Evolutionary conservation across 768 basidiomycete genomes (phyloP).

Genomic region (Cubamyces lactineus): DNA sequence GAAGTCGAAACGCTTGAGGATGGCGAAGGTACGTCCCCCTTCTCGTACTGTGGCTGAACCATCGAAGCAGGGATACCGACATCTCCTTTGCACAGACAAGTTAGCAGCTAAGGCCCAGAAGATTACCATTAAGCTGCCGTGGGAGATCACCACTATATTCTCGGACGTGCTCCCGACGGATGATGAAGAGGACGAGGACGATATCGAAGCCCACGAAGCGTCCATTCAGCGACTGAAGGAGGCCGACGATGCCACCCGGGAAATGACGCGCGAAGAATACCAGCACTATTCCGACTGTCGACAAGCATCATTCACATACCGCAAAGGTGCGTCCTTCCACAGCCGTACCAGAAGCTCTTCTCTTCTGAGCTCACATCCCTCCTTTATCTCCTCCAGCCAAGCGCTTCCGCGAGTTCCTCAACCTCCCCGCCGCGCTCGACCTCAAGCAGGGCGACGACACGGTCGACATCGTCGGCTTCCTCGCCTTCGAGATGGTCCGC

Average conservation of each 20-base stretch:
- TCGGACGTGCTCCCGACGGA: slow-evolving; percentile 91
- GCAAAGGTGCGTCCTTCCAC: slow-evolving; percentile 68
- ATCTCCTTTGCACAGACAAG: slow-evolving; percentile 57
- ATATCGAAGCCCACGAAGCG: slow-evolving; percentile 93
- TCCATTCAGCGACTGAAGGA: slow-evolving; percentile 90
- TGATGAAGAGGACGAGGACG: slow-evolving; percentile 95
- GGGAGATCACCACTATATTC: slow-evolving; percentile 93
- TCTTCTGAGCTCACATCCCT: neutral
- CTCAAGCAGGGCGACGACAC: slow-evolving; percentile 93
- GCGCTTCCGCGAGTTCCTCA: slow-evolving; percentile 93
- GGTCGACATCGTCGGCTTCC: slow-evolving; percentile 94
- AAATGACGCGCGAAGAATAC: slow-evolving; percentile 97
- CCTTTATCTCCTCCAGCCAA: slow-evolving; percentile 58
- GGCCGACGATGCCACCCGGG: slow-evolving; percentile 91
- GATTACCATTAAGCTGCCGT: slow-evolving; percentile 92
- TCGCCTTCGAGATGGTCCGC: slow-evolving; percentile 96
- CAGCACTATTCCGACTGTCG: slow-evolving; percentile 96
- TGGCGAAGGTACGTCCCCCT: slow-evolving; percentile 62
- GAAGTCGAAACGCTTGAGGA: slow-evolving; percentile 87
- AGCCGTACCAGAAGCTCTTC: neutral
- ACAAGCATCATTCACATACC: slow-evolving; percentile 95
- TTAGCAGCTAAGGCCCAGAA: slow-evolving; percentile 84
- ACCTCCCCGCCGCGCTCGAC: slow-evolving; percentile 84
- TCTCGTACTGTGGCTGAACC: neutral
- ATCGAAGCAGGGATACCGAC: neutral